Evolutionary conservation across 345 rosid genomes (phyloP).

Genomic region (Lepidium sativum): DNA sequence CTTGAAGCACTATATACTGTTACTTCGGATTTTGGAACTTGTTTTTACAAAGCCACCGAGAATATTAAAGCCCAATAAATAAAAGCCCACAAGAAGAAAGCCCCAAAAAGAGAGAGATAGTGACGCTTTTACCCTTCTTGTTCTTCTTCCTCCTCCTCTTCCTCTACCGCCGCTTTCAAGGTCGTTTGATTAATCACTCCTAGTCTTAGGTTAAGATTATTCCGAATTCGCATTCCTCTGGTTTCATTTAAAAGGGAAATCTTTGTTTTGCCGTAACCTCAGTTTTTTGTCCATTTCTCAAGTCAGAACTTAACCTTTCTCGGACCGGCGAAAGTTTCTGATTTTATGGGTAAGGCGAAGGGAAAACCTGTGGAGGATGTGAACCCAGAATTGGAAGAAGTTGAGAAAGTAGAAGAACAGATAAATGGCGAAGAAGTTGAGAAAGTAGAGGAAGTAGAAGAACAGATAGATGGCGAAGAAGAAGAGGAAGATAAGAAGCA

Average conservation of each 20-base stretch:
- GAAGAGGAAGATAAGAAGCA: constrained; percentile 15
- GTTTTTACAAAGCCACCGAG: too few relatives aligned
- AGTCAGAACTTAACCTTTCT: background rate
- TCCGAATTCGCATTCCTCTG: background rate
- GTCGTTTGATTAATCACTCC: background rate
- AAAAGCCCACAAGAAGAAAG: background rate
- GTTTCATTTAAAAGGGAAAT: too few relatives aligned
- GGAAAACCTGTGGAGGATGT: constrained; percentile 11
- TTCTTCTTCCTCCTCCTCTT: background rate
- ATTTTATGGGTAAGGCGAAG: constrained; percentile 9
- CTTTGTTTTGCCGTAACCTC: background rate
- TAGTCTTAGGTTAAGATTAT: background rate
- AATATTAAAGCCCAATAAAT: too few relatives aligned
- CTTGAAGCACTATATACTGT: too few relatives aligned
- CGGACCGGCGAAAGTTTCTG: background rate
- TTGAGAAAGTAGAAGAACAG: background rate
- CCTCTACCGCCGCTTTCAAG: constrained; percentile 3
- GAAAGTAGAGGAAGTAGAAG: constrained; percentile 4
- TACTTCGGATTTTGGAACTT: too few relatives aligned
- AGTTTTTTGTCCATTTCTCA: background rate
- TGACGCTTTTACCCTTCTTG: background rate
- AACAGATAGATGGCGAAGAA: constrained; percentile 8
- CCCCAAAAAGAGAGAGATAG: background rate
- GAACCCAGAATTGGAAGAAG: background rate
- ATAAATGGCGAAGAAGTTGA: background rate